Percentiles rank a stretch among this genome's conserved stretches.
phyloP scores from a whole-genome alignment of 1,284 basidiomycete species.

The Naganishia sp. region DNA sequence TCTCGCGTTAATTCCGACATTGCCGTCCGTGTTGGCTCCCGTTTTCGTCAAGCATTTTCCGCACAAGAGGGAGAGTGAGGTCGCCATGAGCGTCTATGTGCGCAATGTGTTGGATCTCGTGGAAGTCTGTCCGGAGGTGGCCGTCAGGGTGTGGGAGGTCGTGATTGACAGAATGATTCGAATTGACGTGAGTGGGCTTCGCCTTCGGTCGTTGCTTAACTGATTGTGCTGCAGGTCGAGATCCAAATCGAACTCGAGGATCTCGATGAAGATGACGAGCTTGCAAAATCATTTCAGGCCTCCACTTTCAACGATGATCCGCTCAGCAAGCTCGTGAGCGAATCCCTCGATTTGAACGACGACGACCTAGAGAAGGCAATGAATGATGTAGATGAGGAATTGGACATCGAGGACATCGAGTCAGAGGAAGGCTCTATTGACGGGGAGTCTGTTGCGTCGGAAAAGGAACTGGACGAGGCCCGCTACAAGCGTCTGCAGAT shows the following conservation, averaged over 20 bases:
- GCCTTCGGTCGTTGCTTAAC: conserved; percentile 2
- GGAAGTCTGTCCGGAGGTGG: conserved; percentile 85
- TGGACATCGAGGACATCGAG: conserved; percentile 53
- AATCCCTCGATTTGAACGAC: conserved; percentile 52
- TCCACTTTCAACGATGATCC: conserved; percentile 69
- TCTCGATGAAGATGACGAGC: conserved; percentile 56
- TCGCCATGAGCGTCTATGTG: conserved; percentile 84
- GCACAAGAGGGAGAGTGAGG: conserved; percentile 83
- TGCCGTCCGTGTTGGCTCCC: conserved; percentile 81
- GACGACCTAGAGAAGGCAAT: conserved; percentile 55
- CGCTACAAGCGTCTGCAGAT: conserved; percentile 61
- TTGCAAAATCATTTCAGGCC: conserved; percentile 31
- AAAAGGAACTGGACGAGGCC: conserved; percentile 64
- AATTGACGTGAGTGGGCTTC: conserved; percentile 74
- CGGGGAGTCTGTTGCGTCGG: conserved; percentile 56
- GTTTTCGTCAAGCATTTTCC: conserved; percentile 83
- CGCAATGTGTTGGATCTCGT: conserved; percentile 83
- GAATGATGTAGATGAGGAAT: conserved; percentile 61
- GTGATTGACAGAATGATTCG: conserved; percentile 90
- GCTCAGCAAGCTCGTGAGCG: conserved; percentile 75
- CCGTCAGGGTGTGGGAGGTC: conserved; percentile 77
- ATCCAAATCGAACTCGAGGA: conserved; percentile 93
- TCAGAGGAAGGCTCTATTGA: conserved; percentile 52
- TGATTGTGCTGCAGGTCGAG: conserved; percentile 67
- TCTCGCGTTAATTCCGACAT: conserved; percentile 82